Base-by-base conservation (phyloP, 2,329 filamentous ascomycete genomes). In the Monosporascus sp. region DNA sequence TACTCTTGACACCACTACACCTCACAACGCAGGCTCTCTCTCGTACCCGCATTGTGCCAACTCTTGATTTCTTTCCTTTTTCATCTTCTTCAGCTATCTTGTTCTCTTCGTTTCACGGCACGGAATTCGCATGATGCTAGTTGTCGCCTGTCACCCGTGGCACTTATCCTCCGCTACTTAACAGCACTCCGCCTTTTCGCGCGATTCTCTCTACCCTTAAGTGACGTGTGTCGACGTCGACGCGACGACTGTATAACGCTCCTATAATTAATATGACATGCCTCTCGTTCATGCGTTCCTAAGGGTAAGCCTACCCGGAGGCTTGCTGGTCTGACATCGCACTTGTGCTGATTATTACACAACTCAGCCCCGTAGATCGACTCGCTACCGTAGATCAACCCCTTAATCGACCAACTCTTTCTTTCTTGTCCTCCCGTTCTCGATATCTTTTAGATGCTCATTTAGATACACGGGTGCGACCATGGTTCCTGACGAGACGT, bases 401-500 rank as follows among this genome's bases (percentile, higher is more conserved):
- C 42, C 20, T 17, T 46, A 46, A 17, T 27, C 42, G 42, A 46
- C 22, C 24, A 31, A 14, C 50, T 51, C 27, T 51, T 53, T 37
- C 39, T 53, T 39, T 49, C 47, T 47, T 55, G 57, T 45, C 49
- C 50, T 50, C 45, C 34, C 56, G 25, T 37, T 42, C 49, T 51
- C 45, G 18, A 47, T 46, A 36, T 39, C 39, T 56, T 46, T 45
- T 41, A 44, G 36, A 47, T 49, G 39, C 41, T 48, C 41, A 54
- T 49, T 49, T 58, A 45, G 48, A 54, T 50, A 45, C 51, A 55
- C 54, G 59, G 60, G 51, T 65, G 62, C 72, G 65, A 80, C 57
- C 68, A 97, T 97, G 93, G 86, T 96, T 57, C 89, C 92, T 64
- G 93, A 97, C 78, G 85, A 92, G 63, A 85, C 93, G 52, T 96